Evolutionary conservation across 768 basidiomycete genomes (phyloP).

Genomic region (Chalciporus sphaerocephalus): DNA sequence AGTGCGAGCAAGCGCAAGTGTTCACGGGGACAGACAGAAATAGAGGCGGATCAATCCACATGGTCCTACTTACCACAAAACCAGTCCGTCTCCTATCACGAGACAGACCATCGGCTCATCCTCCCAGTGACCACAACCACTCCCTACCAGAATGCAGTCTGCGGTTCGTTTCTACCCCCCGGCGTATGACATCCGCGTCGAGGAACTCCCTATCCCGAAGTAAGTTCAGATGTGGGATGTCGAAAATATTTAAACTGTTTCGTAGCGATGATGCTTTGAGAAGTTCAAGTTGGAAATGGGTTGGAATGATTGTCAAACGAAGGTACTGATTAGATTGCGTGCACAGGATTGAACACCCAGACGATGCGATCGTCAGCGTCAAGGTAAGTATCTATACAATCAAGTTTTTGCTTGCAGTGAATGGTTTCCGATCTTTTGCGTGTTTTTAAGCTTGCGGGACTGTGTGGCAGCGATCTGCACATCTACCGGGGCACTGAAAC

Average conservation of each 20-base stretch:
- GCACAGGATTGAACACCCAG: slow-evolving; percentile 60
- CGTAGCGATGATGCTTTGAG: neutral
- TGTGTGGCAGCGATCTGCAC: slow-evolving; percentile 76
- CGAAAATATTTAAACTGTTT: neutral
- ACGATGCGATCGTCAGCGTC: slow-evolving; percentile 76
- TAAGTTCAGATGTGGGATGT: slow-evolving; percentile 29
- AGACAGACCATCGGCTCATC: neutral
- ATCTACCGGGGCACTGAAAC: slow-evolving; percentile 63
- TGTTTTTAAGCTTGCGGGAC: slow-evolving; percentile 49
- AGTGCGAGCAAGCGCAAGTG: too few relatives aligned
- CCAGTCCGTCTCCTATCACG: too few relatives aligned
- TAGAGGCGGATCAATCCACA: too few relatives aligned
- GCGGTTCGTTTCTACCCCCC: slow-evolving; percentile 61
- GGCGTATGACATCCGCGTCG: slow-evolving; percentile 67
- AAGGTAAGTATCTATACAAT: slow-evolving; percentile 51
- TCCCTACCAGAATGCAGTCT: slow-evolving; percentile 14
- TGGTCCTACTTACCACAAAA: too few relatives aligned
- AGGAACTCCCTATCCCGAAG: slow-evolving; percentile 52
- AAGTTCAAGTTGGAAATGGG: too few relatives aligned
- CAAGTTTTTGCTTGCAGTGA: neutral
- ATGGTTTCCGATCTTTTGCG: neutral
- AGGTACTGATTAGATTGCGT: neutral
- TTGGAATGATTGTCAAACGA: neutral
- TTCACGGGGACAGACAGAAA: too few relatives aligned
- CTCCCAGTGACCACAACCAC: neutral